Evolutionary conservation across 1,284 basidiomycete species (phyloP).

Genomic region (Malassezia obtusa): DNA sequence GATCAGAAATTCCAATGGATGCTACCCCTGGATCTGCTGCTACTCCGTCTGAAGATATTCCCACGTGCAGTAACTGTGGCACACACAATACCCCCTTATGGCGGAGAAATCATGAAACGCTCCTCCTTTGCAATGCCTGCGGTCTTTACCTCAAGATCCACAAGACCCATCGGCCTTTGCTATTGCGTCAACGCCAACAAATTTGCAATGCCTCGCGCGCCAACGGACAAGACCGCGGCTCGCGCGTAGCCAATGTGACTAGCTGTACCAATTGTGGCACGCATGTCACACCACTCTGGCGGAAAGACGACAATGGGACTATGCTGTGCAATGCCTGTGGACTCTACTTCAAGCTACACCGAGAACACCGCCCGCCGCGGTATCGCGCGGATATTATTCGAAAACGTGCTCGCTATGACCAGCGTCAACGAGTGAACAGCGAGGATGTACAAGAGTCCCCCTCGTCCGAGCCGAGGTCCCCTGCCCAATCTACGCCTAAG

Average conservation of each 20-base stretch:
- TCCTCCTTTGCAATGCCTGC: conserved; percentile 43
- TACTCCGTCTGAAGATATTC: conserved; percentile 5
- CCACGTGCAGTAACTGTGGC: conserved; percentile 42
- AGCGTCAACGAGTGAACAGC: neutral
- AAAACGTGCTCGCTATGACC: conserved; percentile 37
- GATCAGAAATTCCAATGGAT: neutral
- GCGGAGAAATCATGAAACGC: conserved; percentile 36
- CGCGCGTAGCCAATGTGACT: conserved; percentile 22
- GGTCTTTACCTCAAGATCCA: conserved; percentile 45
- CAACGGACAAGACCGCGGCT: conserved; percentile 19
- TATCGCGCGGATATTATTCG: conserved; percentile 44
- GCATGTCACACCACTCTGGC: conserved; percentile 42
- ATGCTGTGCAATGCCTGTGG: conserved; percentile 43
- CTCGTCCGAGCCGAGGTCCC: neutral
- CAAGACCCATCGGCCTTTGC: conserved; percentile 34
- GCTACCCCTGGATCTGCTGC: conserved; percentile 1
- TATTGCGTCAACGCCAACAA: conserved; percentile 17
- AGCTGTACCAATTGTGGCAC: conserved; percentile 45
- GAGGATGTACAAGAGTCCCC: neutral
- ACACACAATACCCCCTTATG: conserved; percentile 40
- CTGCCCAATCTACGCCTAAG: neutral
- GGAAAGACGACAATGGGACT: conserved; percentile 37
- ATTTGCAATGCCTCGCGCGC: conserved; percentile 29
- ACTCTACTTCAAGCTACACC: conserved; percentile 38
- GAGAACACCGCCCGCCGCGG: conserved; percentile 31